Base-by-base conservation (phyloP, 31 red algal genomes). In the Asparagopsis taxiformis region DNA sequence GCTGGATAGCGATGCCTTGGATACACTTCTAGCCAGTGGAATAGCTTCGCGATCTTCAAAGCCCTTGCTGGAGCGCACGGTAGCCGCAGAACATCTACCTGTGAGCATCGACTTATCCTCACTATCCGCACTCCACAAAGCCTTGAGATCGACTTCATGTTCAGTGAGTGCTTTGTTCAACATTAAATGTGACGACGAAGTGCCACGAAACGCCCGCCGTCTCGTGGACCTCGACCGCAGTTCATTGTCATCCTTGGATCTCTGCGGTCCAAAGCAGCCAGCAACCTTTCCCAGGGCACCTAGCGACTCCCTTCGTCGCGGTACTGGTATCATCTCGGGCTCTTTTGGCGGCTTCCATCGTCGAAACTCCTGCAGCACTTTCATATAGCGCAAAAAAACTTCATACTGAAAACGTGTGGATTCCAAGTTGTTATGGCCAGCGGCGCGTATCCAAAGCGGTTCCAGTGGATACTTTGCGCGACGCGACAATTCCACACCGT, bases 401-500 rank as follows among this genome's bases (percentile, higher is more conserved):
- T 68, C 62, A 29, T 68, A 68, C 36, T 80, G 75, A 38, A 80
- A 80, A 3, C 75, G 59, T 31, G 75, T 72, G 1, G 77, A 68
- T 39, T 89, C 85, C 11, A 89, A 59, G 36, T 89, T 89, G 75
- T 89, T 89, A 43, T 89, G 85, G 11, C 75, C 77, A 3, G 75
- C 85, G 16, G 54, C 85, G 16, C 70, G 59, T 21, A 89, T 72
- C 85, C 85, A 89, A 2, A 89, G 53, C 28, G 85, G 88, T 34
- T 68, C 62, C 59, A 73, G 23, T n/a, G 70, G 70, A 37, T 59
- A 72, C 9, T 35, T 22, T 10, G 67, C 70, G 23, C 66, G 65
- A 41, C 49, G 59, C 13, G 87, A 68, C 20, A 95, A 62, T 19
- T 71, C 39, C 39, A 67, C 1, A 9, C 70, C 92, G 51, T 95